Base-by-base conservation (phyloP, 768 basidiomycete genomes). In the Tephrocybe rancida region DNA sequence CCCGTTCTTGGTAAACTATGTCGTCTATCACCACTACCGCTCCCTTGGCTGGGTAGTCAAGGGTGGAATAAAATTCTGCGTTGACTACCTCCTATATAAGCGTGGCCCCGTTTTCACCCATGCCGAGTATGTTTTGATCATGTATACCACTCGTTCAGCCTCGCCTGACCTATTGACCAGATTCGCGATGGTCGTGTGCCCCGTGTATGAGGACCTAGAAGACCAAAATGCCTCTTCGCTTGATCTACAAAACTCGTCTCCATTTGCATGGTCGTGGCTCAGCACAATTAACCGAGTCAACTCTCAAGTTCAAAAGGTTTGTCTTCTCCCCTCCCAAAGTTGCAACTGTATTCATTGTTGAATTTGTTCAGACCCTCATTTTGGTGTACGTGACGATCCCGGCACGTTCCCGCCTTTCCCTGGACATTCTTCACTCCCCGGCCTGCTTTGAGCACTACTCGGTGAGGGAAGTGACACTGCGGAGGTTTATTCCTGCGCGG, bases 41-140 rank as follows among this genome's bases (percentile, higher is more conserved):
- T 94, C 95, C 3, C 79, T 98, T 7, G 97, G 97, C 22, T 99
- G 96, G 97, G 92, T 98, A 18, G 87, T 97, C 58, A 93, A 95
- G 70, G 85, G 86, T 25, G 97, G 97, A 1, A 86, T 97, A 76
- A 99, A 99, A 70, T 99, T 99, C 70, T 98, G 95, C 62, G 90
- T 89, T 34, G 97, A 99, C 64, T 95, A 90, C 72, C 81, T 99
- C 9, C 72, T 98, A 24, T 99, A 99, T 69, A 95, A 92, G 61
- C 83, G 91, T 11, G 97, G 97, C 0, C 95, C 96, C 2, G 92
- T 96, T 1, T 98, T 98, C 69, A 76, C 87, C 4, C 97, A 99
- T 68, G 95, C 97, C 9, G 95, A 98, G 94, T 98, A 66, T 62
- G 90, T 72, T n/a, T n/a, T n/a, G n/a, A n/a, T n/a, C n/a, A n/a